A percentile compares a stretch with the other conserved stretches of the same genome.
Evolutionary conservation across 2,329 filamentous ascomycete species (phyloP).

Genomic region (Fonsecaea pedrosoi): DNA sequence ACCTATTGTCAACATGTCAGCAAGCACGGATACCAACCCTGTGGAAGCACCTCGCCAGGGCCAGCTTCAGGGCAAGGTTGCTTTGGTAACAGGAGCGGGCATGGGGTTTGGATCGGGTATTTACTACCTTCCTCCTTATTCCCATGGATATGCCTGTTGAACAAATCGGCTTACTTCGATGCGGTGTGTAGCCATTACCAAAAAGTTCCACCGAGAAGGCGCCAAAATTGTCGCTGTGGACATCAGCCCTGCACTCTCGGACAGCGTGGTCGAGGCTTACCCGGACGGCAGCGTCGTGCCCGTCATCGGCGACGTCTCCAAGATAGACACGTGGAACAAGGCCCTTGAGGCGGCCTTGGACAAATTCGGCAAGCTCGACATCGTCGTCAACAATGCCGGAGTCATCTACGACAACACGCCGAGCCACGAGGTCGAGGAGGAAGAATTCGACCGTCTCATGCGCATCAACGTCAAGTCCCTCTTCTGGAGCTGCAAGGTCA

Average conservation of each 20-base stretch:
- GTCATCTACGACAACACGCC: constrained; percentile 55
- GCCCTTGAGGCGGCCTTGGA: constrained; percentile 51
- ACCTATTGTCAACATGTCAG: not conserved
- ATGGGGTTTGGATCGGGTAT: constrained; percentile 49
- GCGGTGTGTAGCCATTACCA: constrained; percentile 45
- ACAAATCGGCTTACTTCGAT: not conserved
- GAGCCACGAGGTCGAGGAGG: constrained; percentile 52
- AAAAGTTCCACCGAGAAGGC: constrained; percentile 46
- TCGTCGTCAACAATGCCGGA: constrained; percentile 60
- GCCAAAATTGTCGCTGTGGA: constrained; percentile 47
- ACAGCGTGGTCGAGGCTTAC: constrained; percentile 30
- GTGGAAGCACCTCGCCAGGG: constrained; percentile 1
- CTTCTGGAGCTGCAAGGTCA: constrained; percentile 33
- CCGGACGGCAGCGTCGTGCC: constrained; percentile 31
- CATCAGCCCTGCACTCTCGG: constrained; percentile 28
- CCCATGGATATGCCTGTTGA: not conserved
- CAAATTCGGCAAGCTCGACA: constrained; percentile 56
- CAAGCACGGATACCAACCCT: not conserved
- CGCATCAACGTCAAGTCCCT: constrained; percentile 49
- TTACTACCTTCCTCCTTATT: not conserved
- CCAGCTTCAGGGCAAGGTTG: constrained; percentile 48
- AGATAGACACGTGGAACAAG: constrained; percentile 33
- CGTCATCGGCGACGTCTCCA: constrained; percentile 30
- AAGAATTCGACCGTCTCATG: constrained; percentile 58
- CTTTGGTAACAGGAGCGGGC: constrained; percentile 52